Evolutionary conservation across 257 asterid genomes (phyloP), one percentile per base, ranked within the genome.

Genomic region (Prunella vulgaris): DNA sequence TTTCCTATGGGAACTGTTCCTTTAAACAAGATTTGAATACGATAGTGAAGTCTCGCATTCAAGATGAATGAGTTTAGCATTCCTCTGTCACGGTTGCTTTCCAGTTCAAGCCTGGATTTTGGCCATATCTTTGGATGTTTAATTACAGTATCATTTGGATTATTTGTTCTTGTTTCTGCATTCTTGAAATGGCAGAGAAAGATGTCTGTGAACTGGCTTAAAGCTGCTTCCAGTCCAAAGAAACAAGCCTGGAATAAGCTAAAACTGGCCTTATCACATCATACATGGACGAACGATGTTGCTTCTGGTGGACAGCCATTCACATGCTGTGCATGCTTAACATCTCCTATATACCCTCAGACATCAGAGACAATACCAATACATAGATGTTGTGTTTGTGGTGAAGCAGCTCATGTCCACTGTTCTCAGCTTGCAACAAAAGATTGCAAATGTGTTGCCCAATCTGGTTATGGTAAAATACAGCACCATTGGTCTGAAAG

Each of bases 401-500:
- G 93, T 46, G 93, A 79, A 35, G 88, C 88, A 5, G 85, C 93
- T 62, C 97, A 90, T 79, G 80, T 82, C 54, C 78, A 46, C 24
- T 90, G 97, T 83, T 90, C 97, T 4, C 74, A 68, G 69, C 82
- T 80, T 69, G 91, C 97, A 66, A 77, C 90, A 58, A 86, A 80
- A 75, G 95, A 88, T 77, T 90, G 97, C 72, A 90, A 90, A 70
- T 90, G 97, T 60, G 88, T 84, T 46, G 88, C 91, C 24, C 95
- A 88, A 80, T 89, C 80, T 76, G 91, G 93, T 60, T 82, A 71
- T 66, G 66, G 73, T 67, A 81, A 77, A 74, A 80, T 88, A 56
- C 88, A 75, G 78, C 97, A 90, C 82, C 97, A 90, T 49, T 90
- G 97, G 97, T 86, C 97, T 5, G 97, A 90, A 75, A 82, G 93